phyloP scores from a whole-genome alignment of 164 flowering plant species.

The Akebia trifoliata region DNA sequence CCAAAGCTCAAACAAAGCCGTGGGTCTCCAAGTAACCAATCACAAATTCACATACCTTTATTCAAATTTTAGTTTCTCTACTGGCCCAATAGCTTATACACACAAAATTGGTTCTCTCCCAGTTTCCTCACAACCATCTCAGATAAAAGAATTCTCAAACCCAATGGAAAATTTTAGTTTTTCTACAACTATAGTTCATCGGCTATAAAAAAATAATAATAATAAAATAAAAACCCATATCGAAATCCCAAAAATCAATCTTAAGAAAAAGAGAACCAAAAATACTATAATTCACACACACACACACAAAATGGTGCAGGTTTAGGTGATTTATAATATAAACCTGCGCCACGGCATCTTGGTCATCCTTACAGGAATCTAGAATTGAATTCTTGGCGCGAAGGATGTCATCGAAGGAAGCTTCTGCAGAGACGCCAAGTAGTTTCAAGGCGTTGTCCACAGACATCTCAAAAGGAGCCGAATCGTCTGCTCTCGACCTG shows the following conservation, averaged over 20 bases:
- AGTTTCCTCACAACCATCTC: too few species aligned
- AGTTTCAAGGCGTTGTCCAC: conserved; percentile 84
- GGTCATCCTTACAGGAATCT: conserved; percentile 69
- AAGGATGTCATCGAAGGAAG: conserved; percentile 83
- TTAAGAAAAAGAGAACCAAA: background rate
- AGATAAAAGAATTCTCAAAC: too few species aligned
- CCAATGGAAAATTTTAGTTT: too few species aligned
- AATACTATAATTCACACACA: too few species aligned
- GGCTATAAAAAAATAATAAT: too few species aligned
- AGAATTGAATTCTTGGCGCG: conserved; percentile 76
- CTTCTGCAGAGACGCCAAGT: conserved; percentile 74
- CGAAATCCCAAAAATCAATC: background rate
- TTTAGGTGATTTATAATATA: background rate
- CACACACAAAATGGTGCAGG: background rate
- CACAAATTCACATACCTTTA: too few species aligned
- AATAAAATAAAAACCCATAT: background rate
- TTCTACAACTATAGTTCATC: too few species aligned
- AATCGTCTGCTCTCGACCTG: conserved; percentile 51
- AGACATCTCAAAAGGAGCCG: conserved; percentile 81
- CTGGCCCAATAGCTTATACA: too few species aligned
- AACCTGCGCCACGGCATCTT: conserved; percentile 65
- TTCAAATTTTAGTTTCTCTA: too few species aligned
- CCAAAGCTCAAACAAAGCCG: background rate
- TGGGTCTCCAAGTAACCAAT: too few species aligned
- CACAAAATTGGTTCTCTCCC: too few species aligned